phyloP scores from a whole-genome alignment of 192 early-diverging fungal genomes.

The Umbelopsis isabellina region DNA sequence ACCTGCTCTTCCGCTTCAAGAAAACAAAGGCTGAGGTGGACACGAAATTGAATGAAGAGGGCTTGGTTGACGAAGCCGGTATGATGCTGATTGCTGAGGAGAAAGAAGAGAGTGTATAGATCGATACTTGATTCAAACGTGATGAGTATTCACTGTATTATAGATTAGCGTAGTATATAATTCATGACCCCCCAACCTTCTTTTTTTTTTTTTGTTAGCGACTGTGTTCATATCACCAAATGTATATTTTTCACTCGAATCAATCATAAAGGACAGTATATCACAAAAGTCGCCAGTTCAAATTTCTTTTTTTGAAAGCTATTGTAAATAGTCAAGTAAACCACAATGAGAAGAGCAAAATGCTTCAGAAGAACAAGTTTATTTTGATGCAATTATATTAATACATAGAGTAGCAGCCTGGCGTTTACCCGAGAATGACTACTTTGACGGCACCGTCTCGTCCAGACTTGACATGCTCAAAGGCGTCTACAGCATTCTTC shows the following conservation, averaged over 20 bases:
- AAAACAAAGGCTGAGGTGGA: conserved; percentile 4
- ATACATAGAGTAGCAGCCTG: neutral
- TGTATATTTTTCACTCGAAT: no score
- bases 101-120: neutral
- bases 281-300: no score
- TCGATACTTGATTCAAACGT: neutral
- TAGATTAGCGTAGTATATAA: no score
- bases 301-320: no score
- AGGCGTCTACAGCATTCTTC: conserved; percentile 42
- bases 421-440: conserved; percentile 32
- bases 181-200: no score
- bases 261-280: no score
- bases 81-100: conserved; percentile 7
- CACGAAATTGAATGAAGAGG: neutral
- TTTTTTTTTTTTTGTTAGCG: no score
- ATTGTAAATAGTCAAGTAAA: no score
- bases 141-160: no score
- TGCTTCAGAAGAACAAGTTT: no score
- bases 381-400: neutral
- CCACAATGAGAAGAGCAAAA: no score
- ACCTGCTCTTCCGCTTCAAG: conserved; percentile 13
- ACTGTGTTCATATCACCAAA: no score
- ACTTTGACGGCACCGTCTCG: conserved; percentile 46
- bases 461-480: conserved; percentile 41
- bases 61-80: conserved; percentile 1